Percentiles rank a stretch among this genome's conserved stretches.
Evolutionary conservation across 371 early-diverging fungal genomes (phyloP).

Genomic region (Mortierella sp.): DNA sequence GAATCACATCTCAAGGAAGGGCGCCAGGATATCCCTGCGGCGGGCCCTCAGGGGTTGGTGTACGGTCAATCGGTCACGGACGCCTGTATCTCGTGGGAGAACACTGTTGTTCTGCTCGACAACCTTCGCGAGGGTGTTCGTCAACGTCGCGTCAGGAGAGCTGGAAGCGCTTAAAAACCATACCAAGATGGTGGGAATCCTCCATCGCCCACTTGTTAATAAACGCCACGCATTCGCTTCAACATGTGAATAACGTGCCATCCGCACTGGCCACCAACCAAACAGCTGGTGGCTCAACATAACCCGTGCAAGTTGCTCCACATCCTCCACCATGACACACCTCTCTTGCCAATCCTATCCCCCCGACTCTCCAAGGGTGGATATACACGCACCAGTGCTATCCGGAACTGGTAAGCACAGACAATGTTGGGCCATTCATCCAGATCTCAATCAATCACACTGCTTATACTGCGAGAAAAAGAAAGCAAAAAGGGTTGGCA

Average conservation of each 20-base stretch:
- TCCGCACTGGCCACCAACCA: no score
- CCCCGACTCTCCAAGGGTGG: no score
- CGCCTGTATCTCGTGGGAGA: constrained; percentile 85
- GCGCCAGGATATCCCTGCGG: constrained; percentile 78
- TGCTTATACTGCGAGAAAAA: not conserved
- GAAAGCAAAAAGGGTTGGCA: no score
- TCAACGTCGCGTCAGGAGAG: constrained; percentile 50
- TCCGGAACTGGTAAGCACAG: no score
- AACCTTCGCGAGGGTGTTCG: constrained; percentile 76
- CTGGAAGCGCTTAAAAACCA: constrained; percentile 28
- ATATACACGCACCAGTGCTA: no score
- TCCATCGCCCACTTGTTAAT: not conserved
- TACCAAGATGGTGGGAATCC: not conserved
- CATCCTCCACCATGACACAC: no score
- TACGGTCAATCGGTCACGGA: constrained; percentile 90
- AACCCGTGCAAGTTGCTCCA: not conserved
- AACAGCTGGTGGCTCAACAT: no score
- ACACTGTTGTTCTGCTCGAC: constrained; percentile 75
- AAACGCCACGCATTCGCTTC: no score
- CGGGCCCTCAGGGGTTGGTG: constrained; percentile 71
- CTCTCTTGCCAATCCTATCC: no score
- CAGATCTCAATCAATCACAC: constrained; percentile 6
- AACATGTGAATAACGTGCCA: no score
- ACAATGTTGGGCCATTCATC: constrained; percentile 1
- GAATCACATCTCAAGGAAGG: constrained; percentile 90